Conservation (phyloP, 2,329 filamentous ascomycete genomes). For the Saccharata proteae region DNA sequence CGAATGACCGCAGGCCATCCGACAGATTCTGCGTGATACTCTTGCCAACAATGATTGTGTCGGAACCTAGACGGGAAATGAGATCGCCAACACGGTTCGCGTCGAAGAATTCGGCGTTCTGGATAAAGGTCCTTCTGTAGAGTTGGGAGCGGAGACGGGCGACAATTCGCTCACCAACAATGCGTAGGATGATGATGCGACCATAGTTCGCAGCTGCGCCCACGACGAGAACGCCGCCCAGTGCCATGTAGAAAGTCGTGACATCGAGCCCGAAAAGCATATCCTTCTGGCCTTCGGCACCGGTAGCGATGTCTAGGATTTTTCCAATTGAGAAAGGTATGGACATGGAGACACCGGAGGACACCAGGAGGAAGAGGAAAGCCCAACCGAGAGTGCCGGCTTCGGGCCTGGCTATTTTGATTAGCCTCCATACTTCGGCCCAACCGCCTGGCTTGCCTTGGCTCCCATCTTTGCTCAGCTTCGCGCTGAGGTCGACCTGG, state of each 20-base stretch:
- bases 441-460: slow-evolving; percentile 43
- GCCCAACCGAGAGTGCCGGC: slow-evolving; percentile 65
- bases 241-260: slow-evolving; percentile 75
- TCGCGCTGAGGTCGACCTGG: slow-evolving; percentile 79
- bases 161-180: slow-evolving; percentile 91
- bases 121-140: slow-evolving; percentile 85
- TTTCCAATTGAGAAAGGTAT: slow-evolving; percentile 95
- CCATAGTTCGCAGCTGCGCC: slow-evolving; percentile 89
- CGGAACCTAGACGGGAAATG: slow-evolving; percentile 87
- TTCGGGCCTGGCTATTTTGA: slow-evolving; percentile 84
- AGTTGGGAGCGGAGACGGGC: slow-evolving; percentile 78
- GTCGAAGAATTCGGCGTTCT: slow-evolving; percentile 98
- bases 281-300: slow-evolving; percentile 48
- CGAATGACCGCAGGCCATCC: slow-evolving; percentile 81
- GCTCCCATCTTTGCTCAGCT: slow-evolving; percentile 67
- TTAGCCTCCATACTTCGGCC: slow-evolving; percentile 70
- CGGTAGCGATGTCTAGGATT: slow-evolving; percentile 83
- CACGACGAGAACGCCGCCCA: slow-evolving; percentile 61
- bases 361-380: slow-evolving; percentile 75
- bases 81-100: slow-evolving; percentile 93
- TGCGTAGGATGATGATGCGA: slow-evolving; percentile 81
- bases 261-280: slow-evolving; percentile 74
- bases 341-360: slow-evolving; percentile 87
- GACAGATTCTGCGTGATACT: slow-evolving; percentile 97
- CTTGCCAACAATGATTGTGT: slow-evolving; percentile 96